These are phyloP conservation scores for Cryptococcus sp. DNA, from an alignment of 1,284 basidiomycete species.

Conservation along the genomic window DNA sequence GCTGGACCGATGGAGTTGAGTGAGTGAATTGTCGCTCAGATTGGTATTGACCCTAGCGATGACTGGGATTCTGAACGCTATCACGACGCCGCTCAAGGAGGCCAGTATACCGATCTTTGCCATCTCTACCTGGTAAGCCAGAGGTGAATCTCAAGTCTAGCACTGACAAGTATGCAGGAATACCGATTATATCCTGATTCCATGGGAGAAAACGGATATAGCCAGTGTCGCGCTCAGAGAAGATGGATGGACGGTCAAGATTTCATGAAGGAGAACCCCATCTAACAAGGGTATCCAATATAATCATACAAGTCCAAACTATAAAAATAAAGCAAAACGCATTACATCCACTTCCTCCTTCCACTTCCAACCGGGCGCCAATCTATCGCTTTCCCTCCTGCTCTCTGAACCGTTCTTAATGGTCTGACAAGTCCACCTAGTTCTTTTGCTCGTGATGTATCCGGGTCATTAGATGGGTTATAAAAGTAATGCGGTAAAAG, in stretches of 20 bases:
- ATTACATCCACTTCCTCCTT: slow-evolving; percentile 22
- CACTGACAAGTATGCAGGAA: slow-evolving; percentile 14
- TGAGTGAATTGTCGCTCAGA: slow-evolving; percentile 48
- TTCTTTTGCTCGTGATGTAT: slow-evolving; percentile 38
- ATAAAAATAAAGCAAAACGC: neutral
- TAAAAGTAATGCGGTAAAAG: slow-evolving; percentile 48
- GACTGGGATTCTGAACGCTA: slow-evolving; percentile 55
- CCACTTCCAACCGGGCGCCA: slow-evolving; percentile 46
- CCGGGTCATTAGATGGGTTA: slow-evolving; percentile 41
- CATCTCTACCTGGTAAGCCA: slow-evolving; percentile 60
- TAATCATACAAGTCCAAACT: no score
- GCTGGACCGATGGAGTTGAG: slow-evolving; percentile 63
- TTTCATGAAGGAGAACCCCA: no score
- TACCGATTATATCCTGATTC: slow-evolving; percentile 26
- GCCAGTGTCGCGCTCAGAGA: slow-evolving; percentile 11
- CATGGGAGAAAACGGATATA: slow-evolving; percentile 12
- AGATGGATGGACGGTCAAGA: slow-evolving; percentile 13
- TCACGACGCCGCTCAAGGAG: slow-evolving; percentile 57
- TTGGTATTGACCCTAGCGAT: no score
- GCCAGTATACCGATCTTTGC: slow-evolving; percentile 59
- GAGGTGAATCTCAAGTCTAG: neutral
- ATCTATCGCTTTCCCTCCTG: slow-evolving; percentile 46
- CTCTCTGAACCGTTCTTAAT: slow-evolving; percentile 40
- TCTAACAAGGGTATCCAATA: no score
- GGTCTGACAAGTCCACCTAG: slow-evolving; percentile 48